Evolutionary conservation across 2,329 filamentous ascomycete species (phyloP).

Genomic region (Zalaria sp.): DNA sequence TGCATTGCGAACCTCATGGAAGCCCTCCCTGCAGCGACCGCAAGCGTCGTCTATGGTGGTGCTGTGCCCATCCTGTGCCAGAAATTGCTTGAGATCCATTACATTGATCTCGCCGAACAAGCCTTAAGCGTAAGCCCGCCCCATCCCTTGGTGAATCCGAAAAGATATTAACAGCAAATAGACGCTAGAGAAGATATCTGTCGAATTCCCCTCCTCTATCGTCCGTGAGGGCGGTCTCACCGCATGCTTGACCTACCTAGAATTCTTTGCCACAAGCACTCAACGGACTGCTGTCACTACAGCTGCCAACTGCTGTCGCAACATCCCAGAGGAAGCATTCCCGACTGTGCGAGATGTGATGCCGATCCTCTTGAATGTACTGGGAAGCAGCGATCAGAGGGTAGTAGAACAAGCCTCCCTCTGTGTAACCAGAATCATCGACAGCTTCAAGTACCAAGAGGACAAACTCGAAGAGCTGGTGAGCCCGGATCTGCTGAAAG

Average conservation of each 20-base stretch:
- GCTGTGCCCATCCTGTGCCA: slow-evolving; percentile 90
- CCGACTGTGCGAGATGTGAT: slow-evolving; percentile 86
- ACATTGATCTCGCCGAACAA: slow-evolving; percentile 95
- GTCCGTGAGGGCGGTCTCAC: slow-evolving; percentile 90
- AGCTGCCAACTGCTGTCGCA: slow-evolving; percentile 94
- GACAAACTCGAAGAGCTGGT: slow-evolving; percentile 85
- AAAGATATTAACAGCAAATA: too few species aligned
- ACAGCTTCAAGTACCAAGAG: slow-evolving; percentile 86
- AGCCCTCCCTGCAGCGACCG: slow-evolving; percentile 78
- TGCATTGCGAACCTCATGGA: slow-evolving; percentile 98
- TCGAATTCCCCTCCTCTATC: slow-evolving; percentile 88
- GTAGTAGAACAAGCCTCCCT: slow-evolving; percentile 94
- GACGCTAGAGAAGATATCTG: slow-evolving; percentile 92
- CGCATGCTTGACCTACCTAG: slow-evolving; percentile 88
- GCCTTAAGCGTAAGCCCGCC: slow-evolving; percentile 48
- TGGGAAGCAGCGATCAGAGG: slow-evolving; percentile 84
- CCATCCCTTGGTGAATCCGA: too few species aligned
- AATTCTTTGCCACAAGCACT: slow-evolving; percentile 95
- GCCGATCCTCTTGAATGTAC: slow-evolving; percentile 82
- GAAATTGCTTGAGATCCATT: slow-evolving; percentile 89
- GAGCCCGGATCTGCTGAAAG: slow-evolving; percentile 71
- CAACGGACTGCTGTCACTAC: slow-evolving; percentile 94
- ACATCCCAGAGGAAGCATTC: slow-evolving; percentile 90
- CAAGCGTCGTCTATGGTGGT: slow-evolving; percentile 93
- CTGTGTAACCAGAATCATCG: slow-evolving; percentile 88